phyloP scores from a whole-genome alignment of 768 basidiomycete genomes.

The Russula abietina region DNA sequence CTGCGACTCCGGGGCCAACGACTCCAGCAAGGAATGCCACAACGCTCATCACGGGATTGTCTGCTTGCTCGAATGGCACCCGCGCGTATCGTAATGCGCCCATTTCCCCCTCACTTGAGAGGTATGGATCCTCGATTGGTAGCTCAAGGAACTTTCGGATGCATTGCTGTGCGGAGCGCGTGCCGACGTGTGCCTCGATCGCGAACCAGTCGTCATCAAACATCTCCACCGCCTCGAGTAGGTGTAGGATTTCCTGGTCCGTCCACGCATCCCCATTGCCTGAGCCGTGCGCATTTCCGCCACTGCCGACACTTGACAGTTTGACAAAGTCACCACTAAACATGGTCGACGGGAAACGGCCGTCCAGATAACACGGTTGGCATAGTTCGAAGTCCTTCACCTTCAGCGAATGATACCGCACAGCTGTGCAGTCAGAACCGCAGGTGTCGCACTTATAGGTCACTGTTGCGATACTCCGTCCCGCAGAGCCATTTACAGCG shows the following conservation, averaged over 20 bases:
- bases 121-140: conserved; percentile 93
- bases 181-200: conserved; percentile 90
- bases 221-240: conserved; percentile 98
- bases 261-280: conserved; percentile 64
- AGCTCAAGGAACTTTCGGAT: conserved; percentile 92
- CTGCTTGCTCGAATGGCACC: conserved; percentile 88
- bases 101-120: conserved; percentile 69
- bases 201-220: conserved; percentile 95
- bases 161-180: conserved; percentile 89
- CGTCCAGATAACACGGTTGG: conserved; percentile 88
- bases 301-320: conserved; percentile 42
- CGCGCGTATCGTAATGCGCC: conserved; percentile 70
- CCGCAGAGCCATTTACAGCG: conserved; percentile 38
- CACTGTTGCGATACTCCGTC: conserved; percentile 34
- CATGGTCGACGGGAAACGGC: conserved; percentile 93
- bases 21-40: conserved; percentile 95
- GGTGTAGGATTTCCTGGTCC: conserved; percentile 80
- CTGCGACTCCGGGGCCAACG: conserved; percentile 83
- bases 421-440: conserved; percentile 82
- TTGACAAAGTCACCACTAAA: conserved; percentile 97
- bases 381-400: conserved; percentile 90
- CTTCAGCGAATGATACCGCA: conserved; percentile 90
- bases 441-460: conserved; percentile 88
- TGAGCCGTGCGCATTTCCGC: conserved; percentile 34
- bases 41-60: conserved; percentile 98